phyloP scores from a whole-genome alignment of 2,329 filamentous ascomycete genomes.

The Coniochaeta sp. region DNA sequence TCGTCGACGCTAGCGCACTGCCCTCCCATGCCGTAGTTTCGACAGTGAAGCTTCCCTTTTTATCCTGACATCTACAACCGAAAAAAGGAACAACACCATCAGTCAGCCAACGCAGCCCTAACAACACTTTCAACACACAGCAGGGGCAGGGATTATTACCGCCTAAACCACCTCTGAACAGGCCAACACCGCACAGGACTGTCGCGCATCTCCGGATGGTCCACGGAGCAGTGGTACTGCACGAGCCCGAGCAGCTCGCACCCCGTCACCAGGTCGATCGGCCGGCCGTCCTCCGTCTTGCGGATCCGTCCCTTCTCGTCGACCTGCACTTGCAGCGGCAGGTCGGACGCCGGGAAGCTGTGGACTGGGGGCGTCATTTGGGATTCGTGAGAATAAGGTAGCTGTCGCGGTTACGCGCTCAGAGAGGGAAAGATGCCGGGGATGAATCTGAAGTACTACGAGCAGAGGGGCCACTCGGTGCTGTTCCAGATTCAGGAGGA shows the following conservation, averaged over 20 bases:
- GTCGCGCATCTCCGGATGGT: constrained; percentile 35
- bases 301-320: constrained; percentile 42
- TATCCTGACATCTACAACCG: constrained; percentile 48
- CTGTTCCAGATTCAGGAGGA: constrained; percentile 49
- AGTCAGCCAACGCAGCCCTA: constrained; percentile 1
- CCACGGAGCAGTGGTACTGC: constrained; percentile 54
- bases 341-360: constrained; percentile 44
- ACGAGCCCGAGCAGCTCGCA: constrained; percentile 52
- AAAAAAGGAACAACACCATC: constrained; percentile 6
- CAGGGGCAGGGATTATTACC: constrained; percentile 33
- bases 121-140: not conserved
- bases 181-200: constrained; percentile 49
- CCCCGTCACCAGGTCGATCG: constrained; percentile 37
- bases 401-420: not conserved
- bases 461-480: constrained; percentile 33
- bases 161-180: constrained; percentile 52
- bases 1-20: constrained; percentile 15
- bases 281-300: constrained; percentile 33
- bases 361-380: constrained; percentile 53
- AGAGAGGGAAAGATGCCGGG: constrained; percentile 14
- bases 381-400: not conserved
- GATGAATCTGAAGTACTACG: constrained; percentile 26
- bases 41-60: constrained; percentile 49
- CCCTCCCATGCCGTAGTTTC: constrained; percentile 60
- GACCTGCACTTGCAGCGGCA: constrained; percentile 42